Evolutionary conservation across 177 flowering plant genomes (phyloP).

Genomic region (Tripterygium wilfordii): DNA sequence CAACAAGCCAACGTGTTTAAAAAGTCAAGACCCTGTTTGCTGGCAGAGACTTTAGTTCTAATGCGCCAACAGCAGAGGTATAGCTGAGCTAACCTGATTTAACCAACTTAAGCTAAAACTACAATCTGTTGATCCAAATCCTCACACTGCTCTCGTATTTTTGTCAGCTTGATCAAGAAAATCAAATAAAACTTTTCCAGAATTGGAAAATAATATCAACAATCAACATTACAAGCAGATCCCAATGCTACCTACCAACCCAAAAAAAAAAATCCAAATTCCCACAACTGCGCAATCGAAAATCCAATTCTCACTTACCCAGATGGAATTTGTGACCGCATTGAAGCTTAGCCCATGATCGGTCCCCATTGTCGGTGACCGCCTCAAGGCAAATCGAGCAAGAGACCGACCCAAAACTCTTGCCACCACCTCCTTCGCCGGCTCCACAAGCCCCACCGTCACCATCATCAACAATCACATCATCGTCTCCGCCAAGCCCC

Average conservation of each 20-base stretch:
- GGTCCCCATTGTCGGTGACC: constrained; percentile 59
- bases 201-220: no score
- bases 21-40: no score
- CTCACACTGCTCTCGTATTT: no score
- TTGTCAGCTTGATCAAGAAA: no score
- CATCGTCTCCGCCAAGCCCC: constrained; percentile 14
- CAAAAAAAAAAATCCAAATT: background rate
- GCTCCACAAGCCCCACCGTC: constrained; percentile 22
- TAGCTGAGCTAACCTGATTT: no score
- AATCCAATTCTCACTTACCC: constrained; percentile 35
- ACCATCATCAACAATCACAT: constrained; percentile 27
- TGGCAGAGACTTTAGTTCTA: no score
- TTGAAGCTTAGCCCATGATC: constrained; percentile 89
- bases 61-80: no score
- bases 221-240: constrained; percentile 7
- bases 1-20: no score
- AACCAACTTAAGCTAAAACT: no score
- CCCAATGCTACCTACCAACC: constrained; percentile 2
- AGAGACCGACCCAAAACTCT: constrained; percentile 31
- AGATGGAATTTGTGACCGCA: constrained; percentile 95
- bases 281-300: background rate
- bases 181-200: no score
- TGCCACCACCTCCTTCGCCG: constrained; percentile 20
- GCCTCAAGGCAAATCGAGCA: constrained; percentile 88
- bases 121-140: no score